Conservation (phyloP, 768 basidiomycete species). For the Boletus bicolor region DNA sequence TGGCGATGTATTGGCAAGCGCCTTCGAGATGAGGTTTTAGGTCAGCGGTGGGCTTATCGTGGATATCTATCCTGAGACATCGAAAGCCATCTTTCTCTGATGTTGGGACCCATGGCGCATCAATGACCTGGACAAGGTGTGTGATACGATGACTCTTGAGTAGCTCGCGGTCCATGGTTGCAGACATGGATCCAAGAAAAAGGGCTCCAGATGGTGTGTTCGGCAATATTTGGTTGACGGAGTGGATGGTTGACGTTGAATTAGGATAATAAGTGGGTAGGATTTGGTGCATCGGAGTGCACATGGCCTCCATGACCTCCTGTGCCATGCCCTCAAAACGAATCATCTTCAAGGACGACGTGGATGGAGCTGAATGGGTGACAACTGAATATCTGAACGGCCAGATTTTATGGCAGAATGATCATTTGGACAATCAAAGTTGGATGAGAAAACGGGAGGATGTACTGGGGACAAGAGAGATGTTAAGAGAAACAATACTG, state of each 20-base stretch:
- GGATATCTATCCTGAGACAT: conserved; percentile 65
- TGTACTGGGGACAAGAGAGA: neutral
- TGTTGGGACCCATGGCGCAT: conserved; percentile 59
- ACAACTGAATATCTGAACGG: neutral
- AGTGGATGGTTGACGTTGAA: conserved; percentile 16
- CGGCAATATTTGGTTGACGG: conserved; percentile 11
- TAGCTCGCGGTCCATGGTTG: conserved; percentile 52
- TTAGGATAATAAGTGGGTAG: conserved; percentile 39
- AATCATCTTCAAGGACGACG: conserved; percentile 49
- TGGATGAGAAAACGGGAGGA: neutral
- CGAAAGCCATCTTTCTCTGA: conserved; percentile 44
- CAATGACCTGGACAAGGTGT: conserved; percentile 65
- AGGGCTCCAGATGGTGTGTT: conserved; percentile 45
- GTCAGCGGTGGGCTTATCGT: conserved; percentile 59
- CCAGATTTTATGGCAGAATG: conserved; percentile 3
- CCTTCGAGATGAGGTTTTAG: conserved; percentile 65
- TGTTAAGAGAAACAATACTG: conserved; percentile 12
- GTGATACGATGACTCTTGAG: conserved; percentile 50
- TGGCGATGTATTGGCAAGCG: conserved; percentile 65
- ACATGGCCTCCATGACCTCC: conserved; percentile 80
- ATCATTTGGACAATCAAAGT: neutral
- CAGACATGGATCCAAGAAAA: conserved; percentile 66
- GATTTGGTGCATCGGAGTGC: conserved; percentile 80
- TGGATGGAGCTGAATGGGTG: neutral
- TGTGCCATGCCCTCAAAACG: conserved; percentile 72